Percentiles rank a stretch among this genome's conserved stretches.
Conservation (phyloP, 352 stramenopile genomes). For the Phytophthora boehmeriae region DNA sequence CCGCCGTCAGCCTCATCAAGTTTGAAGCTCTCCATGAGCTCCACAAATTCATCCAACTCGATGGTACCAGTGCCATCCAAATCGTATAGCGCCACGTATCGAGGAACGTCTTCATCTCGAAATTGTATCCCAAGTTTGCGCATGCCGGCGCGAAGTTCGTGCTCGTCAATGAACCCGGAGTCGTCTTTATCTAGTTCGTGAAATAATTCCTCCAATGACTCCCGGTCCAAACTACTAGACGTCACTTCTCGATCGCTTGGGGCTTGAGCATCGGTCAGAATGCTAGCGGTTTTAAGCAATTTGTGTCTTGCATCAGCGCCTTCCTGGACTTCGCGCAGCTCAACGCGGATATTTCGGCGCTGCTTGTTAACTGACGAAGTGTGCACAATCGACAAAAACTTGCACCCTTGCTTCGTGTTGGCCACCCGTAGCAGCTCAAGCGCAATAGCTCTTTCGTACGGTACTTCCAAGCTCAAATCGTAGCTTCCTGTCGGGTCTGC, state of each 20-base stretch:
- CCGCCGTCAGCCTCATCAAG: slow-evolving; percentile 43
- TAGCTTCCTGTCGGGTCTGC: slow-evolving; percentile 75
- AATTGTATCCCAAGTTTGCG: slow-evolving; percentile 50
- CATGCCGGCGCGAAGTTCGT: slow-evolving; percentile 61
- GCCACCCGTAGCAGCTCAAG: slow-evolving; percentile 73
- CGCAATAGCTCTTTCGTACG: slow-evolving; percentile 75
- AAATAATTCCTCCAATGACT: slow-evolving; percentile 62
- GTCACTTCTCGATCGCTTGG: slow-evolving; percentile 26
- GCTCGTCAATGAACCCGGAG: slow-evolving; percentile 72
- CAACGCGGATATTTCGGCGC: slow-evolving; percentile 62
- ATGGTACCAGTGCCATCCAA: slow-evolving; percentile 74
- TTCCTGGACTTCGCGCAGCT: slow-evolving; percentile 55
- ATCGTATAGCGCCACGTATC: slow-evolving; percentile 75
- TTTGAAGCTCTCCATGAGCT: slow-evolving; percentile 78
- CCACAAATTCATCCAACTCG: slow-evolving; percentile 79
- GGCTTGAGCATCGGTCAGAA: slow-evolving; percentile 51
- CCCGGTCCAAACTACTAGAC: slow-evolving; percentile 44
- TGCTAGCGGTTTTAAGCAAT: slow-evolving; percentile 72
- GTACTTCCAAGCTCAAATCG: slow-evolving; percentile 77
- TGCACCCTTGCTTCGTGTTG: slow-evolving; percentile 81
- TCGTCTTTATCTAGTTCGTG: slow-evolving; percentile 67
- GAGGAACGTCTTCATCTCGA: slow-evolving; percentile 68
- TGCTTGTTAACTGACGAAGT: slow-evolving; percentile 42
- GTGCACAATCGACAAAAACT: slow-evolving; percentile 80
- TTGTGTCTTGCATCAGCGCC: slow-evolving; percentile 42